Conservation (phyloP, 78 protist genomes). For the Dictyostelium brefeldianum region DNA sequence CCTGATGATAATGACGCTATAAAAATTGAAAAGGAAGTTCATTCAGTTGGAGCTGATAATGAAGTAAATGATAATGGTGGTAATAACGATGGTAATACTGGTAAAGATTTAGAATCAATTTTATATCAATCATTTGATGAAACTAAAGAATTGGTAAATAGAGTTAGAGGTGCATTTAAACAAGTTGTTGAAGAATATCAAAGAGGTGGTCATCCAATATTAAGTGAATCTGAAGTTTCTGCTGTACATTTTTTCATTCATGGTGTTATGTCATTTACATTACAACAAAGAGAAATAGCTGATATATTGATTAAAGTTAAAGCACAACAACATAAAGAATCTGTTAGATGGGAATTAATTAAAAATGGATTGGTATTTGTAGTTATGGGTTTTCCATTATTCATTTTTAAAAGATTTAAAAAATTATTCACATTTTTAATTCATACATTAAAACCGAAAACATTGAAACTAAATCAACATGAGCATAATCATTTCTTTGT, state of each 20-base stretch:
- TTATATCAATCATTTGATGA: conserved; percentile 46
- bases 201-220: conserved; percentile 9
- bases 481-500: background rate
- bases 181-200: conserved; percentile 38
- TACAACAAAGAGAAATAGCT: conserved; percentile 29
- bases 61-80: background rate
- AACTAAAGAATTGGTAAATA: conserved; percentile 33
- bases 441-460: background rate
- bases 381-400: conserved; percentile 3
- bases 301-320: conserved; percentile 23
- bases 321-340: background rate
- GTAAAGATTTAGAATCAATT: background rate
- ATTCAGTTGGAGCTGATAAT: background rate
- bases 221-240: conserved; percentile 35
- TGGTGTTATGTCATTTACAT: conserved; percentile 39
- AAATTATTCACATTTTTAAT: background rate
- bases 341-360: conserved; percentile 12
- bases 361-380: conserved; percentile 6
- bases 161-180: conserved; percentile 4
- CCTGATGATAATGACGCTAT: background rate
- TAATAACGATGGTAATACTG: background rate
- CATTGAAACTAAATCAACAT: background rate
- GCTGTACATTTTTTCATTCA: conserved; percentile 55
- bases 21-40: background rate
- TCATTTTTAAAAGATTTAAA: conserved; percentile 1